These are phyloP conservation scores for Phanerochaete sordida DNA, from an alignment of 768 basidiomycete genomes.

Conservation along the genomic window DNA sequence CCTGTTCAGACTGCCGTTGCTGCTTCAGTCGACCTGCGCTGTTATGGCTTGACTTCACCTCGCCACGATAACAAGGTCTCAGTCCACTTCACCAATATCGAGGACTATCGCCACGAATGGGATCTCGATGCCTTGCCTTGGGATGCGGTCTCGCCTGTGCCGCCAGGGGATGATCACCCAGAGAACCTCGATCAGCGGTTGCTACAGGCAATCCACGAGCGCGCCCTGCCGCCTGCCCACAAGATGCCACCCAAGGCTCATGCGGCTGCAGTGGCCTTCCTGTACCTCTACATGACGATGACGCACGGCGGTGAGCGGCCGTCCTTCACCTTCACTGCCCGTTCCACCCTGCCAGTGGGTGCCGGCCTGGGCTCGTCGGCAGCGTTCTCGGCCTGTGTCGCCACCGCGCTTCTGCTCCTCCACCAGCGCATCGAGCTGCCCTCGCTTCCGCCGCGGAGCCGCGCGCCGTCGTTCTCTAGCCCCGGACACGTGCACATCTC, in stretches of 20 bases:
- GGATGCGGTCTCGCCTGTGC: conserved; percentile 59
- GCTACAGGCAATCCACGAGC: conserved; percentile 62
- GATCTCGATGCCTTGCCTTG: conserved; percentile 74
- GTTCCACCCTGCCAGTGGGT: conserved; percentile 88
- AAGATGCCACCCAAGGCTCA: conserved; percentile 34
- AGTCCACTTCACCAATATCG: conserved; percentile 77
- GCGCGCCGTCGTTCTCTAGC: conserved; percentile 26
- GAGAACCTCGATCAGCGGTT: conserved; percentile 71
- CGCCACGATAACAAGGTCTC: conserved; percentile 70
- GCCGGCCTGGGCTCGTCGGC: conserved; percentile 98
- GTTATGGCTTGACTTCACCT: conserved; percentile 81
- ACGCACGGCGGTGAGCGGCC: conserved; percentile 53
- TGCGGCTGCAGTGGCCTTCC: conserved; percentile 66
- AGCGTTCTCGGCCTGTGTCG: conserved; percentile 86
- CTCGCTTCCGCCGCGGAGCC: conserved; percentile 44
- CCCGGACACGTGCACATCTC: conserved; percentile 59
- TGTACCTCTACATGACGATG: conserved; percentile 91
- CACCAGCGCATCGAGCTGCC: conserved; percentile 64
- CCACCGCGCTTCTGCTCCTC: conserved; percentile 75
- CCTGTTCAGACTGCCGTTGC: conserved; percentile 81
- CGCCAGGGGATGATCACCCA: conserved; percentile 50
- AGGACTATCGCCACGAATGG: conserved; percentile 79
- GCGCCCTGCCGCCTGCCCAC: conserved; percentile 33
- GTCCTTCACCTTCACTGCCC: conserved; percentile 74
- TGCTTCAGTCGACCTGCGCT: conserved; percentile 92